Evolutionary conservation across 2,329 filamentous ascomycete species (phyloP).

Genomic region (Salinomyces thailandicus): DNA sequence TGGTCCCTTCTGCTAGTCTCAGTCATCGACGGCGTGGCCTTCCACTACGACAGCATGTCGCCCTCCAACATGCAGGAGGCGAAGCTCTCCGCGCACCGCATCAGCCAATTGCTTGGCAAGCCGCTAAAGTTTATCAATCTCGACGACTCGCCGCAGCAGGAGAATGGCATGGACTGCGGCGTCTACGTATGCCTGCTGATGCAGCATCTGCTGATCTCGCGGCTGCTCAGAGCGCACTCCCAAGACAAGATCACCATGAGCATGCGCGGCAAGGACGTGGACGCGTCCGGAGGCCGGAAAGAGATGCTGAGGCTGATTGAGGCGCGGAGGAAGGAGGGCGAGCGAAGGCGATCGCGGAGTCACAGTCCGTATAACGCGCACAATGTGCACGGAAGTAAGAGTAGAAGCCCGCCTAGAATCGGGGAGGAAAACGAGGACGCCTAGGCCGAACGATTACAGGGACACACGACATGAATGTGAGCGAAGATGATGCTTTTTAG

Average conservation of each 20-base stretch:
- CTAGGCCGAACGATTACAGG: background rate
- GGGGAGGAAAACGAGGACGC: conserved; percentile 18
- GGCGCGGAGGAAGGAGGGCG: conserved; percentile 73
- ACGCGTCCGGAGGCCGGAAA: conserved; percentile 69
- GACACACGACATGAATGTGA: background rate
- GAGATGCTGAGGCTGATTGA: conserved; percentile 90
- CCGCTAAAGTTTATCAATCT: conserved; percentile 68
- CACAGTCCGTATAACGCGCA: conserved; percentile 8
- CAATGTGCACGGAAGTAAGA: conserved; percentile 9
- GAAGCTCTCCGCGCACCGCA: conserved; percentile 54
- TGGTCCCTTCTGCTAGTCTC: conserved; percentile 91
- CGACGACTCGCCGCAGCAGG: conserved; percentile 77
- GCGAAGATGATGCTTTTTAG: conserved; percentile 3
- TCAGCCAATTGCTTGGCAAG: conserved; percentile 57
- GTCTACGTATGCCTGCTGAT: conserved; percentile 94
- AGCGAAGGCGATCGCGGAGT: conserved; percentile 59
- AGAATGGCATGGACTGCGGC: conserved; percentile 87
- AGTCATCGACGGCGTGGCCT: conserved; percentile 78
- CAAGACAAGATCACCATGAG: conserved; percentile 90
- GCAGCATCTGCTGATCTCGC: conserved; percentile 81
- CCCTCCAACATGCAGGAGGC: conserved; percentile 69
- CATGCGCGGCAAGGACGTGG: conserved; percentile 72
- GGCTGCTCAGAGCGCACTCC: conserved; percentile 67
- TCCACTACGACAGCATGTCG: conserved; percentile 87
- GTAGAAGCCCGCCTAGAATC: conserved; percentile 19